Evolutionary conservation across 2,329 filamentous ascomycete species (phyloP).

Genomic region (Ophiostoma sp.): DNA sequence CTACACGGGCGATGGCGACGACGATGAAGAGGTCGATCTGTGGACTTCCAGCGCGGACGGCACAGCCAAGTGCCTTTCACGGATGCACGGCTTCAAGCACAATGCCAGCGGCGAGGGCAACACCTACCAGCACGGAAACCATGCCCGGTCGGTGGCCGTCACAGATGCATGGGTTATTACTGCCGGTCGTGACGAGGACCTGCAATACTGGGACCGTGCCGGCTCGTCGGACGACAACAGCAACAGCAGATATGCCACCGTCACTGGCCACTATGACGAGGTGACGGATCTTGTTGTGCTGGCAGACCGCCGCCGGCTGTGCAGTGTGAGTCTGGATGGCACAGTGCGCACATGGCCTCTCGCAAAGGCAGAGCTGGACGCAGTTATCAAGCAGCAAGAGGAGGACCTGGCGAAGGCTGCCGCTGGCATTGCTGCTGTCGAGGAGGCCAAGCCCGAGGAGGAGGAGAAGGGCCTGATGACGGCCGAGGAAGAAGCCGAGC

Average conservation of each 20-base stretch:
- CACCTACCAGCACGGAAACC: slow-evolving; percentile 74
- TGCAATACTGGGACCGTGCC: slow-evolving; percentile 81
- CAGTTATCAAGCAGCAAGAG: slow-evolving; percentile 43
- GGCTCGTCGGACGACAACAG: slow-evolving; percentile 78
- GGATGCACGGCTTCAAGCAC: slow-evolving; percentile 54
- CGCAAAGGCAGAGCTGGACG: slow-evolving; percentile 52
- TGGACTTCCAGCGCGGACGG: slow-evolving; percentile 95
- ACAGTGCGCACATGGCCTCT: slow-evolving; percentile 83
- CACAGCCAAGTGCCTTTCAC: slow-evolving; percentile 71
- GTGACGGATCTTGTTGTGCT: slow-evolving; percentile 74
- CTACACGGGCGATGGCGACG: slow-evolving; percentile 17
- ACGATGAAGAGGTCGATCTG: slow-evolving; percentile 59
- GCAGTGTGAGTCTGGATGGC: slow-evolving; percentile 84
- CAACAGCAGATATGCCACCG: slow-evolving; percentile 58
- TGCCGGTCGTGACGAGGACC: slow-evolving; percentile 82
- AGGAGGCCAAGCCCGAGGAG: slow-evolving; percentile 59
- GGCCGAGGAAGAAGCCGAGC: slow-evolving; percentile 81
- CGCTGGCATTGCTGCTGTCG: slow-evolving; percentile 37
- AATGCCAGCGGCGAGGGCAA: slow-evolving; percentile 55
- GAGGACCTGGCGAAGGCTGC: slow-evolving; percentile 43
- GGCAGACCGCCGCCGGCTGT: slow-evolving; percentile 49
- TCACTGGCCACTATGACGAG: slow-evolving; percentile 87
- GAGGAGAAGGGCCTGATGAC: slow-evolving; percentile 57
- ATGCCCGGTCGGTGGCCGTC: slow-evolving; percentile 76
- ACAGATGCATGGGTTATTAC: slow-evolving; percentile 76